Base-by-base conservation (phyloP, 2,329 filamentous ascomycete genomes). In the Penicillium capsulatum region DNA sequence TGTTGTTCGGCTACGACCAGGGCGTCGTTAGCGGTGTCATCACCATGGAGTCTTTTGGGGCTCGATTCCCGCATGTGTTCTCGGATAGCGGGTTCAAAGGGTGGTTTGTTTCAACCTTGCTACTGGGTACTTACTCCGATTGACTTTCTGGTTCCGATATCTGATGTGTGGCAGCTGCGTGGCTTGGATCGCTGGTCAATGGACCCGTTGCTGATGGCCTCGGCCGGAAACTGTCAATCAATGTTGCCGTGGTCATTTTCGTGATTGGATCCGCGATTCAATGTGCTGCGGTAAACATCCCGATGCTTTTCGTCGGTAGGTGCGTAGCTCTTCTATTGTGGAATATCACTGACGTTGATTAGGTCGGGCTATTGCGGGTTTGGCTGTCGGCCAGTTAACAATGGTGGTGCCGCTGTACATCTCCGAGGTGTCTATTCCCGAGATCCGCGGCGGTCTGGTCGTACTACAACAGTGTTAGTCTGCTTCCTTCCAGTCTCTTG, bases 331-430 rank as follows among this genome's bases (percentile, higher is more conserved):
- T n/a, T n/a, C n/a, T n/a, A n/a, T n/a, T n/a, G n/a, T n/a, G n/a
- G n/a, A n/a, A n/a, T 2, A 17, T 19, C 8, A 4, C 33, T 31
- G 9, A 40, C 17, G 22, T 11, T 27, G 5, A 20, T 10, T 34
- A 50, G 67, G 68, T 4, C 63, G 71, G 17, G 67, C 67, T 3
- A 55, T 73, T 38, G 69, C 69, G 11, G 72, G 72, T 1, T 42
- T 74, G 7, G 63, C 68, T 2, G 58, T 74, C 7, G 72, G 61
- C 3, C 56, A 59, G 46, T 49, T 72, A 34, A 67, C 64, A 3
- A 69, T 69, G 61, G 71, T 75, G 4, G 69, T 72, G 1, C 75
- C 75, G 0, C 55, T 77, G 16, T 78, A 77, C 50, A 76, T 76
- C 31, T 73, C 70, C 3, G 74, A 76, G 48, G 70, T 75, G 27